Base-by-base conservation (phyloP, 768 basidiomycete genomes). In the Flagelloscypha sp. region DNA sequence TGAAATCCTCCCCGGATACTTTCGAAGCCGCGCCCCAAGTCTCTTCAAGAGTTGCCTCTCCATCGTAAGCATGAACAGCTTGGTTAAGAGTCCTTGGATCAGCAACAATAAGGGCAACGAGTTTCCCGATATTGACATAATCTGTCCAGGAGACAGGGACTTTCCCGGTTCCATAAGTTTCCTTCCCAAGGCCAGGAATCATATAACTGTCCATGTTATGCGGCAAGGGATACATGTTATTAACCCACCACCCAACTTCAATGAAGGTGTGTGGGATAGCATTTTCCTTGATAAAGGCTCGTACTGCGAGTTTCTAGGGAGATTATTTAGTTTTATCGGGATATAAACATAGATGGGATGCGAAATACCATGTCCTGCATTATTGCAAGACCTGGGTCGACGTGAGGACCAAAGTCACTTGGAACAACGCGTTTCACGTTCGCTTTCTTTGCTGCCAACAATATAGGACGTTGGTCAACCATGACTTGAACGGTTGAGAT, bases 201-300 rank as follows among this genome's bases (percentile, higher is more conserved):
- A n/a, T n/a, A n/a, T n/a, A n/a, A n/a, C n/a, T n/a, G n/a, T n/a
- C n/a, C n/a, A n/a, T n/a, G n/a, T n/a, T 40, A 7, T 42, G 37
- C 5, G 43, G 36, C n/a, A n/a, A n/a, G 7, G 42, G 41, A 15
- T 33, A 40, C 13, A 46, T 31, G 6, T 46, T 11, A 35, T 58
- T 53, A 44, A 48, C 46, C 56, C 58, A 59, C 42, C 44, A 56
- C 4, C 57, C 55, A 13, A 54, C 52, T 32, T 56, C 56, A 32
- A 59, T 54, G 40, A 55, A 50, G 6, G 58, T 58, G 36, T 59
- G 49, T 1, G 44, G 40, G 3, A 55, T 36, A 24, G 44, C 50
- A 12, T 49, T 36, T 7, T 43, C 44, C 12, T 47, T 27, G 35
- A 57, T 34, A 34, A 48, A 53, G 5, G 50, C 46, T 18, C 47